Conservation (phyloP, 179 eudicot genomes). For the Drosera spatulata region DNA sequence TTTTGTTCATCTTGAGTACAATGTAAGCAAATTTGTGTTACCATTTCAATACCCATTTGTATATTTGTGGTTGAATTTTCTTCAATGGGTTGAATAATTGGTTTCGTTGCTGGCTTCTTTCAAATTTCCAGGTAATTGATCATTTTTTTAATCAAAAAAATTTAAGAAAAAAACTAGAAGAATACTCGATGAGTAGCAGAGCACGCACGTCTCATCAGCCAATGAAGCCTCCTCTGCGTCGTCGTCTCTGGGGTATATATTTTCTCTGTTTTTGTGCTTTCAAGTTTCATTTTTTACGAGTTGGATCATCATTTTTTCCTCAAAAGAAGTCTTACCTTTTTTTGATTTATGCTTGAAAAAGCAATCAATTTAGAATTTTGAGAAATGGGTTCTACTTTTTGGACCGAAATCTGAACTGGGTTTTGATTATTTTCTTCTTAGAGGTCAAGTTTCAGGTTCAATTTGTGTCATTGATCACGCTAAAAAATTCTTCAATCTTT, state of each 20-base stretch:
- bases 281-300: not conserved
- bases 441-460: not conserved
- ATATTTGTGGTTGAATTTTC: not conserved
- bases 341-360: not conserved
- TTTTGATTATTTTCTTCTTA: slow-evolving; percentile 1
- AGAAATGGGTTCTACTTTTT: slow-evolving; percentile 1
- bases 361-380: not conserved
- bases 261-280: not conserved
- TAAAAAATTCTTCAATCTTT: not conserved
- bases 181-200: slow-evolving; percentile 9
- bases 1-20: too few species aligned
- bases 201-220: slow-evolving; percentile 29
- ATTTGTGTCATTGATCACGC: not conserved
- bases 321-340: not conserved
- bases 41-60: not conserved
- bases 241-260: not conserved
- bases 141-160: too few species aligned
- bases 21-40: too few species aligned
- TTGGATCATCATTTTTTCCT: slow-evolving; percentile 3
- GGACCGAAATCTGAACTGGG: not conserved
- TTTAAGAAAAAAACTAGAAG: not conserved
- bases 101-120: not conserved
- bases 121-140: not conserved
- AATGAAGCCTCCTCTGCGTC: slow-evolving; percentile 16
- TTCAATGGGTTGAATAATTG: not conserved